These are phyloP conservation scores for Mortierella sp. DNA, from an alignment of 371 early-diverging fungal genomes.

Conservation along the genomic window DNA sequence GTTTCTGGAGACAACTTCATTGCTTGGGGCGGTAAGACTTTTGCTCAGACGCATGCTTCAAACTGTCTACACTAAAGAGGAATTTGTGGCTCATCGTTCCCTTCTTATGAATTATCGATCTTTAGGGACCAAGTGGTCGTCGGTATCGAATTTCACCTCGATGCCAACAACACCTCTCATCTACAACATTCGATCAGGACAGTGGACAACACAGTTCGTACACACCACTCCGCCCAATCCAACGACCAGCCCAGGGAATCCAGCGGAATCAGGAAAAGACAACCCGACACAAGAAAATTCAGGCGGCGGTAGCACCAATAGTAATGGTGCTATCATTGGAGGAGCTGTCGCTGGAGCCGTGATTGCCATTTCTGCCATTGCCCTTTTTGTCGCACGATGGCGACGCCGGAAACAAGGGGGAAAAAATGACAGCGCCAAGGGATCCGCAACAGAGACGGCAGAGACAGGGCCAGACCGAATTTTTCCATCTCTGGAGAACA, in stretches of 20 bases:
- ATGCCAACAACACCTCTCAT: not conserved
- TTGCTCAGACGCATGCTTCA: too few relatives aligned
- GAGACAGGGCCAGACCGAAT: too few relatives aligned
- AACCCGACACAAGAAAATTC: too few relatives aligned
- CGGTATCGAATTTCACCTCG: too few relatives aligned
- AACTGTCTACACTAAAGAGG: not conserved
- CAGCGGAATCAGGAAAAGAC: too few relatives aligned
- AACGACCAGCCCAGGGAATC: not conserved
- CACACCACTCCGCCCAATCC: not conserved
- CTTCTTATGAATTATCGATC: not conserved
- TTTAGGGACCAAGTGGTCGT: too few relatives aligned
- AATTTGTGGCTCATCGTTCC: not conserved
- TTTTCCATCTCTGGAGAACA: not conserved
- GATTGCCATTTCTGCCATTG: too few relatives aligned
- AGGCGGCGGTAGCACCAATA: not conserved
- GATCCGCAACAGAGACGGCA: too few relatives aligned
- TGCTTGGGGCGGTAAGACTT: constrained; percentile 19
- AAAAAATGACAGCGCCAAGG: not conserved
- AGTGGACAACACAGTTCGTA: not conserved
- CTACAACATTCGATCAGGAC: not conserved
- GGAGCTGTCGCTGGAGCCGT: not conserved
- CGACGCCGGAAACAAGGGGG: not conserved
- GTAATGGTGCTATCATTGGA: not conserved
- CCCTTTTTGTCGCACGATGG: not conserved
- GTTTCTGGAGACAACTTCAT: constrained; percentile 14